These are phyloP conservation scores for Hyaloperonospora brassicae DNA, from an alignment of 352 stramenopile genomes.

Conservation along the genomic window DNA sequence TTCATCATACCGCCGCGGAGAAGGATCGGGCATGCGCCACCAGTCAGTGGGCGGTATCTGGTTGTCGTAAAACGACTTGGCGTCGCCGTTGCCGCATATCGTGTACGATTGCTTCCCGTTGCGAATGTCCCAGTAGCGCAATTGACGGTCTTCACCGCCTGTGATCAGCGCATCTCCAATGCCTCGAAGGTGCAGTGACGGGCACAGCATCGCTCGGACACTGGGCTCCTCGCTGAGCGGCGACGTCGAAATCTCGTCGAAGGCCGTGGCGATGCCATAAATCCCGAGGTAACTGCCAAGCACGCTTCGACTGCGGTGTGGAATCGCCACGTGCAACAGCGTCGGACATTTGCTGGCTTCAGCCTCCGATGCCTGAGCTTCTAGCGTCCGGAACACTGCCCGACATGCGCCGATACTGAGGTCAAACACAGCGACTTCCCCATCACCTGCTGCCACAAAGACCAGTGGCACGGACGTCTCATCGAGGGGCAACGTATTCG, in stretches of 20 bases:
- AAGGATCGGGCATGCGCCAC: conserved; percentile 57
- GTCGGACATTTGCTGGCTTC: conserved; percentile 70
- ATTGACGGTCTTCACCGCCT: conserved; percentile 89
- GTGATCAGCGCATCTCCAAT: conserved; percentile 87
- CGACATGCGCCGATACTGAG: conserved; percentile 85
- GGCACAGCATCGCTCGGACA: conserved; percentile 83
- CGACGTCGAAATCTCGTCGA: conserved; percentile 77
- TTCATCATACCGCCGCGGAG: conserved; percentile 23
- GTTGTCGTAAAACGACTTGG: conserved; percentile 85
- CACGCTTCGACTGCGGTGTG: conserved; percentile 58
- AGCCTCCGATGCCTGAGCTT: conserved; percentile 63
- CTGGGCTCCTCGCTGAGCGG: conserved; percentile 67
- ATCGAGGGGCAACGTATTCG: conserved; percentile 64
- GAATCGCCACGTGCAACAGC: conserved; percentile 66
- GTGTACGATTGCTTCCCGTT: conserved; percentile 91
- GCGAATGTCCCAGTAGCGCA: conserved; percentile 96
- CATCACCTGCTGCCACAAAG: conserved; percentile 90
- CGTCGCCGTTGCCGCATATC: conserved; percentile 81
- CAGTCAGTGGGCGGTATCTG: conserved; percentile 65
- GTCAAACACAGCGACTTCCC: conserved; percentile 87
- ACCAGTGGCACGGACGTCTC: conserved; percentile 84
- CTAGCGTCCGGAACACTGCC: conserved; percentile 88
- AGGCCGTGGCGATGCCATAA: conserved; percentile 69
- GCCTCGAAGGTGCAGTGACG: conserved; percentile 80
- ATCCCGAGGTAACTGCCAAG: conserved; percentile 73